Conservation (phyloP, 2,329 filamentous ascomycete species). For the Aspergillus clavatus region DNA sequence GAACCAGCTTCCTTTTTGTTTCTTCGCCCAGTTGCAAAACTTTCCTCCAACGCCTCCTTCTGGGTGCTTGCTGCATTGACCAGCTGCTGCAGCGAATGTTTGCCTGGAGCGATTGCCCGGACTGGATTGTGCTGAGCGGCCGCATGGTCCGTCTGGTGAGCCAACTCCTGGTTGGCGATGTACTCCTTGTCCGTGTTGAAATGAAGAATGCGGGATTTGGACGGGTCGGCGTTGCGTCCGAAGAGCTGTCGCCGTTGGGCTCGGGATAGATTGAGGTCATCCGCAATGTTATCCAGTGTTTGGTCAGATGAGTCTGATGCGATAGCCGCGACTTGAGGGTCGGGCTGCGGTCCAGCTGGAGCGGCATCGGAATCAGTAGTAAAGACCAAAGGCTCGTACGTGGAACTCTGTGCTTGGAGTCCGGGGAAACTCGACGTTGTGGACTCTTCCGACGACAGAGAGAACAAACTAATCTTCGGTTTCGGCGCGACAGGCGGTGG, state of each 20-base stretch:
- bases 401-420: constrained; percentile 16
- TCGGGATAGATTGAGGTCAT: constrained; percentile 72
- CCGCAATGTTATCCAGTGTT: constrained; percentile 65
- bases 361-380: constrained; percentile 21
- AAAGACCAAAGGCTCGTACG: constrained; percentile 41
- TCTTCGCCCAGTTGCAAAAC: constrained; percentile 73
- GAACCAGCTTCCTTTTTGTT: constrained; percentile 78
- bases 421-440: constrained; percentile 3
- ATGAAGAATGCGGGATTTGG: constrained; percentile 66
- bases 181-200: constrained; percentile 92
- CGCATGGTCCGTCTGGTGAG: constrained; percentile 49
- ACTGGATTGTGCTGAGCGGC: constrained; percentile 71
- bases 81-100: constrained; percentile 83
- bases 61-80: constrained; percentile 78
- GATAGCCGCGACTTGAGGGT: constrained; percentile 10
- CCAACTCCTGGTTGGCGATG: constrained; percentile 75
- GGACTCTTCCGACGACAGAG: constrained; percentile 30
- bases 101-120: constrained; percentile 75
- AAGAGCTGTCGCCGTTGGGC: constrained; percentile 78
- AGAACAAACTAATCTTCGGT: constrained; percentile 44
- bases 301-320: constrained; percentile 30
- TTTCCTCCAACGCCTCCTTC: constrained; percentile 83
- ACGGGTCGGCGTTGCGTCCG: constrained; percentile 55
- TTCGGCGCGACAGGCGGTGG: constrained; percentile 26
- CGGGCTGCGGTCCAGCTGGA: constrained; percentile 16